Conservation (phyloP, 345 rosid genomes). For the Gynandropsis gynandra region DNA sequence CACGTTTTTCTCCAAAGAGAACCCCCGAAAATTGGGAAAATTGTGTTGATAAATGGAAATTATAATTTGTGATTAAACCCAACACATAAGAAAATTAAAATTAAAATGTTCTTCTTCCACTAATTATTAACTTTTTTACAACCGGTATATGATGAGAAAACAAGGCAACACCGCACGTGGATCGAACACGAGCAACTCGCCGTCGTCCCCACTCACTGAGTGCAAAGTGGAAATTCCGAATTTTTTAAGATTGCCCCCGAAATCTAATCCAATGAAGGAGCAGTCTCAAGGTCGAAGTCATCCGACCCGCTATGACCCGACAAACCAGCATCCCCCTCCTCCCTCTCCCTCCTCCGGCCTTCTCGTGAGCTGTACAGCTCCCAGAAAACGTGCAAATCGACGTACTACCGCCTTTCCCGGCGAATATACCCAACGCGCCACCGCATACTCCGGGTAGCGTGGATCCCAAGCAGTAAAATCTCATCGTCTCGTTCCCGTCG, state of each 20-base stretch:
- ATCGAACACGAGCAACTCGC: slow-evolving; percentile 73
- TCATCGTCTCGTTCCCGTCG: slow-evolving; percentile 96
- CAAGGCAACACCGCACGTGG: slow-evolving; percentile 70
- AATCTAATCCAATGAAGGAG: no score
- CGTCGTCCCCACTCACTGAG: slow-evolving; percentile 76
- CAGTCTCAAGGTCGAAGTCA: slow-evolving; percentile 42
- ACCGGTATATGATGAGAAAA: slow-evolving; percentile 63
- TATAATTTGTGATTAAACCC: slow-evolving; percentile 7
- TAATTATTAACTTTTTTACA: slow-evolving; percentile 38
- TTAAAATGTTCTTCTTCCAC: not conserved
- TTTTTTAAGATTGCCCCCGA: slow-evolving; percentile 37
- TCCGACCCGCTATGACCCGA: slow-evolving; percentile 88
- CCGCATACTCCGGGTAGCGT: slow-evolving; percentile 25
- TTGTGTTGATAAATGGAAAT: slow-evolving; percentile 47
- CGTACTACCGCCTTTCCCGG: slow-evolving; percentile 34
- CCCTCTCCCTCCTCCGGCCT: slow-evolving; percentile 75
- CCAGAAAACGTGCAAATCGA: slow-evolving; percentile 68
- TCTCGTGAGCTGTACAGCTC: slow-evolving; percentile 74
- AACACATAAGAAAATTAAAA: slow-evolving; percentile 4
- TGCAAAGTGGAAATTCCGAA: slow-evolving; percentile 54
- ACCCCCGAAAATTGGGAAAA: not conserved
- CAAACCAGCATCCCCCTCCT: slow-evolving; percentile 91
- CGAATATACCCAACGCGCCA: slow-evolving; percentile 28
- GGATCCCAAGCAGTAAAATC: slow-evolving; percentile 77
- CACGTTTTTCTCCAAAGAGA: no score